phyloP scores from a whole-genome alignment of 2,329 filamentous ascomycete species.

The Verticillium nubilum region DNA sequence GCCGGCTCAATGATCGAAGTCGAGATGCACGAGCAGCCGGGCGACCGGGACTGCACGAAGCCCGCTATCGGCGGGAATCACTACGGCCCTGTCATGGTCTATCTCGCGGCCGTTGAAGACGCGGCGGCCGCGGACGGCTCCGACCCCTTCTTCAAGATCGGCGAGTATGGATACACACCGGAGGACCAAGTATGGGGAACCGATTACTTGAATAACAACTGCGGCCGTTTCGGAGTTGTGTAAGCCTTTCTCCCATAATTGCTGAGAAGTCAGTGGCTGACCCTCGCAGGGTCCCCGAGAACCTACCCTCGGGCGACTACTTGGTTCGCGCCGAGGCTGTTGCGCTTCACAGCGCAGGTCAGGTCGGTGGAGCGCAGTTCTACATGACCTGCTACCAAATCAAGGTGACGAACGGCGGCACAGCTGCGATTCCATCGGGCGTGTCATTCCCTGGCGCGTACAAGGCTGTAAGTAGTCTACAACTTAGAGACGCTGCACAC shows the following conservation, averaged over 20 bases:
- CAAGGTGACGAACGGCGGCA: slow-evolving; percentile 19
- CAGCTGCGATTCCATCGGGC: slow-evolving; percentile 12
- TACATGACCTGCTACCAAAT: slow-evolving; percentile 15
- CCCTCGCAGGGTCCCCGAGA: slow-evolving; percentile 23
- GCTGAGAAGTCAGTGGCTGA: not conserved
- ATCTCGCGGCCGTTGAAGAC: slow-evolving; percentile 42
- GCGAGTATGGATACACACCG: slow-evolving; percentile 29
- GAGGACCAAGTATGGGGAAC: slow-evolving; percentile 8
- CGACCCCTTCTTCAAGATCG: slow-evolving; percentile 47
- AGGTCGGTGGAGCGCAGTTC: slow-evolving; percentile 14
- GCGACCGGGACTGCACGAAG: slow-evolving; percentile 34
- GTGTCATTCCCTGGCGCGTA: slow-evolving; percentile 13
- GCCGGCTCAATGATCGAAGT: slow-evolving; percentile 34
- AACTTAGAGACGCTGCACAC: not conserved
- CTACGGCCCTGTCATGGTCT: slow-evolving; percentile 43
- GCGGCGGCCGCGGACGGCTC: slow-evolving; percentile 36
- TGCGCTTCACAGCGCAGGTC: slow-evolving; percentile 32
- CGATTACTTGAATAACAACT: slow-evolving; percentile 6
- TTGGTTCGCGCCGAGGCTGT: slow-evolving; percentile 38
- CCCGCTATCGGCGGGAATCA: slow-evolving; percentile 48
- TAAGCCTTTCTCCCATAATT: not conserved
- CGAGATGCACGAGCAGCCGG: slow-evolving; percentile 41
- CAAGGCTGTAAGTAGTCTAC: slow-evolving; percentile 2
- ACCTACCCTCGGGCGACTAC: slow-evolving; percentile 35
- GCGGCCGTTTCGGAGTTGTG: not conserved